Base-by-base conservation (phyloP, 2,329 filamentous ascomycete genomes). In the Shiraia sp. region DNA sequence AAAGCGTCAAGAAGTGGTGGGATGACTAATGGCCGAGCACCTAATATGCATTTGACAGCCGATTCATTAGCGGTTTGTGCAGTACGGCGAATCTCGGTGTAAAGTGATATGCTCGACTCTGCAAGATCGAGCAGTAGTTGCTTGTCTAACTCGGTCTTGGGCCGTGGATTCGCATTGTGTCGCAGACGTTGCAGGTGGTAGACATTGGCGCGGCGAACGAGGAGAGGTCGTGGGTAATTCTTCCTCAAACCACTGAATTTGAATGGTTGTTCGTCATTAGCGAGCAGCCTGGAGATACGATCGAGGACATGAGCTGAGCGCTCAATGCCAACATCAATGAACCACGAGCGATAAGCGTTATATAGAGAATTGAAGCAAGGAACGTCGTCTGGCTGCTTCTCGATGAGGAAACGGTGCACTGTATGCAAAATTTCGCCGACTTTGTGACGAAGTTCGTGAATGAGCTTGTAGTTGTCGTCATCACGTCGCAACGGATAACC, bases 281-380 rank as follows among this genome's bases (percentile, higher is more conserved):
- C 85, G 64, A 96, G 87, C 1, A 99, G 79, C 38, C 90, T 82
- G 4, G 87, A 82, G 10, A 97, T 85, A 14, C 93, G 81, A 66
- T 99, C 93, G 8, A 97, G 76, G 2, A 95, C 88, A 66, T 96
- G 93, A 0, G 93, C 92, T 13, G 92, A 96, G 45, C 92, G 81
- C 71, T 99, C 93, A 46, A 96, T 95, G 13, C 95, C 93, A 28
- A 99, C 91, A 61, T 99, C 93, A 1, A 95, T 90, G 59, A 99
- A 97, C 90, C 91, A 99, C 7, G 89, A 93, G 30, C 90, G 81
- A 67, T 96, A 99, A 1, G 92, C 89, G 15, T 87, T 87, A 70
- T 96, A 99, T 2, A 99, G 73, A 1, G 91, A 84, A 16, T 90
- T 96, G 72, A 99, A 99, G 70, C 90, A 96, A 12, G 88, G 84